A percentile compares a stretch with the other conserved stretches of the same genome.
These are phyloP conservation scores for Suillus weaverae DNA, from an alignment of 768 basidiomycete species.

Conservation along the genomic window DNA sequence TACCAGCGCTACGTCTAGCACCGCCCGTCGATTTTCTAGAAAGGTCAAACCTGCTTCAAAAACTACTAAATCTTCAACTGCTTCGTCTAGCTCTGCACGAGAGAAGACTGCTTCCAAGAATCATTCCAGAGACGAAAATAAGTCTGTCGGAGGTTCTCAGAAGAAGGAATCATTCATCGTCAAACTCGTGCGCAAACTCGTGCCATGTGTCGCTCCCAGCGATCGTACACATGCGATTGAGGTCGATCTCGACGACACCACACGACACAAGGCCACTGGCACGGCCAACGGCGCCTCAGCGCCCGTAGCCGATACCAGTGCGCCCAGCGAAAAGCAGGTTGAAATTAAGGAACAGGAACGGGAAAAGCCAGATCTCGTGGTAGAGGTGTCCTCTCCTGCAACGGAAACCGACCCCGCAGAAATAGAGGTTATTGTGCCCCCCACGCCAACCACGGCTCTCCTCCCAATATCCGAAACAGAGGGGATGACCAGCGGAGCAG, in stretches of 20 bases:
- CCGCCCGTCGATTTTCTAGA: constrained; percentile 32
- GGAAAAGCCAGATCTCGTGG: constrained; percentile 40
- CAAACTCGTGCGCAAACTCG: constrained; percentile 58
- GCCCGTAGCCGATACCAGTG: constrained; percentile 20
- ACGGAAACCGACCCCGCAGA: constrained; percentile 29
- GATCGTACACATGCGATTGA: constrained; percentile 46
- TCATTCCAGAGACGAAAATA: constrained; percentile 34
- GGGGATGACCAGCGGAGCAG: constrained; percentile 87
- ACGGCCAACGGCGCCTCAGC: constrained; percentile 20
- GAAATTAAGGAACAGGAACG: constrained; percentile 35
- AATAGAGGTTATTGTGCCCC: constrained; percentile 43
- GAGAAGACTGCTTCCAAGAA: constrained; percentile 34
- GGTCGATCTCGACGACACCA: constrained; percentile 31
- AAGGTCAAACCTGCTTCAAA: constrained; percentile 21
- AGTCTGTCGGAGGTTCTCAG: constrained; percentile 35
- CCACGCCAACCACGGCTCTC: constrained; percentile 46
- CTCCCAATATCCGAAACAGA: constrained; percentile 75
- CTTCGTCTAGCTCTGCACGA: constrained; percentile 18
- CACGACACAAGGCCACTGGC: constrained; percentile 22
- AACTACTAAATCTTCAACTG: constrained; percentile 16
- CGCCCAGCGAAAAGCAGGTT: constrained; percentile 30
- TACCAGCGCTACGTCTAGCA: constrained; percentile 23
- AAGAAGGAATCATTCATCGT: constrained; percentile 57
- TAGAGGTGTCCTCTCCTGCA: constrained; percentile 14
- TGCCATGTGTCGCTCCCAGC: constrained; percentile 65